Evolutionary conservation across 2,329 filamentous ascomycete species (phyloP).

Genomic region (Zasmidium angulare): DNA sequence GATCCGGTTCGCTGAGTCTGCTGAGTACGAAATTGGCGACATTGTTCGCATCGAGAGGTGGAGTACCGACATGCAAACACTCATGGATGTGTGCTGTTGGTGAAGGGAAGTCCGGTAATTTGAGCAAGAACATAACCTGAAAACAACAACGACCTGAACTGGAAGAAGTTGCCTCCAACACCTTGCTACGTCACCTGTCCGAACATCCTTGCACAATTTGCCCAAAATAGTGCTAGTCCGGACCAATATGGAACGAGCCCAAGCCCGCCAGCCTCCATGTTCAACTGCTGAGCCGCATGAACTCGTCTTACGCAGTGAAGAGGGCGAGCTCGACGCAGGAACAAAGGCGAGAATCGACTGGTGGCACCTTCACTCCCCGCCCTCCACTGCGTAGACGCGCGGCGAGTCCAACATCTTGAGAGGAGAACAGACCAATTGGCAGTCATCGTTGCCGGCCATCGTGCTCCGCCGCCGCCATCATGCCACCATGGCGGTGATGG

Average conservation of each 20-base stretch:
- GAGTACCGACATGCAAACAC: too few species aligned
- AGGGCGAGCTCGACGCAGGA: not conserved
- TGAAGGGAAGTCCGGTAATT: too few species aligned
- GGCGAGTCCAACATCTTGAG: not conserved
- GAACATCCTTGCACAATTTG: not conserved
- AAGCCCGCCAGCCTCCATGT: not conserved
- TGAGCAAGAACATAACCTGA: too few species aligned
- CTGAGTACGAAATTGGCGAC: too few species aligned
- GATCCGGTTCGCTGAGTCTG: too few species aligned
- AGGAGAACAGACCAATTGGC: not conserved
- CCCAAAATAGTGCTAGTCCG: not conserved
- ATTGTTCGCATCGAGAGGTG: too few species aligned
- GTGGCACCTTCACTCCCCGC: not conserved
- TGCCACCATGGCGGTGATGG: not conserved
- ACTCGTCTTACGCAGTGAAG: not conserved
- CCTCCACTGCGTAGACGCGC: not conserved
- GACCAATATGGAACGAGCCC: not conserved
- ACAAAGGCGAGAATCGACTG: not conserved
- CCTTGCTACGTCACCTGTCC: not conserved
- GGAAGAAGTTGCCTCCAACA: too few species aligned
- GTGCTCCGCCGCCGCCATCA: not conserved
- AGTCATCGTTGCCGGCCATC: not conserved
- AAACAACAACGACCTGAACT: too few species aligned
- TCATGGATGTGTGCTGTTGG: too few species aligned
- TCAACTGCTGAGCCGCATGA: not conserved